Percentiles rank a stretch among this genome's conserved stretches.
Conservation (phyloP, 2,329 filamentous ascomycete genomes). For the Scedosporium boydii region DNA sequence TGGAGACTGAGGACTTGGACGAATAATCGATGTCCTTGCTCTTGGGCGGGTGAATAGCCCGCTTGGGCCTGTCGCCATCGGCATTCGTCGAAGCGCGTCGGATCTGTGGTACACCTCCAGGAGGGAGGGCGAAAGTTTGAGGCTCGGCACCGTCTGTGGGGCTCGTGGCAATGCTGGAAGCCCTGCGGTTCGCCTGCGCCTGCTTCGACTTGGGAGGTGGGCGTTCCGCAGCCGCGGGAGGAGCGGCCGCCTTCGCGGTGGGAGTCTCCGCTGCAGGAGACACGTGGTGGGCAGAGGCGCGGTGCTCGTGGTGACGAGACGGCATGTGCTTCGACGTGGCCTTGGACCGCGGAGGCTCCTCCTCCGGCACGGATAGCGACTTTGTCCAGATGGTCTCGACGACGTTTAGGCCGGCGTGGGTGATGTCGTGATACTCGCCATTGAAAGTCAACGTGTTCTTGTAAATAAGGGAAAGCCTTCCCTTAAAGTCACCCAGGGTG, state of each 20-base stretch:
- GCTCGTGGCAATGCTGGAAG: conserved; percentile 21
- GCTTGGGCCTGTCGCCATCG: conserved; percentile 75
- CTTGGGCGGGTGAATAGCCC: conserved; percentile 86
- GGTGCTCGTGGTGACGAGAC: conserved; percentile 34
- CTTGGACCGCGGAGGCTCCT: conserved; percentile 52
- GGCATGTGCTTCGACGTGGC: conserved; percentile 34
- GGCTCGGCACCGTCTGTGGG: conserved; percentile 37
- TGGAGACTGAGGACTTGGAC: conserved; percentile 67
- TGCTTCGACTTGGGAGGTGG: conserved; percentile 16
- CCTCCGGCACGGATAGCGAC: conserved; percentile 31
- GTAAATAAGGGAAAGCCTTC: conserved; percentile 69
- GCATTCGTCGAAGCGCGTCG: conserved; percentile 73
- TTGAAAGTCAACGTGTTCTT: conserved; percentile 78
- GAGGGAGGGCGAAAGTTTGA: conserved; percentile 60
- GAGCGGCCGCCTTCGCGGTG: background rate
- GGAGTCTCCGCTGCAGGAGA: conserved; percentile 5
- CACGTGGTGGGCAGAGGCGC: conserved; percentile 19
- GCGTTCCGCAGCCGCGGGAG: conserved; percentile 21
- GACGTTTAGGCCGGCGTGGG: conserved; percentile 42
- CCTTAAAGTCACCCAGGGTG: conserved; percentile 61
- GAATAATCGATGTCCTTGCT: conserved; percentile 86
- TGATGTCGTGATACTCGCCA: conserved; percentile 64
- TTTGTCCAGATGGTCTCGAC: conserved; percentile 46
- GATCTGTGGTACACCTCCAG: conserved; percentile 71
- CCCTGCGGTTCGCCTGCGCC: conserved; percentile 14